phyloP scores from a whole-genome alignment of 2,329 filamentous ascomycete species.

The Penicillium verrucosum region DNA sequence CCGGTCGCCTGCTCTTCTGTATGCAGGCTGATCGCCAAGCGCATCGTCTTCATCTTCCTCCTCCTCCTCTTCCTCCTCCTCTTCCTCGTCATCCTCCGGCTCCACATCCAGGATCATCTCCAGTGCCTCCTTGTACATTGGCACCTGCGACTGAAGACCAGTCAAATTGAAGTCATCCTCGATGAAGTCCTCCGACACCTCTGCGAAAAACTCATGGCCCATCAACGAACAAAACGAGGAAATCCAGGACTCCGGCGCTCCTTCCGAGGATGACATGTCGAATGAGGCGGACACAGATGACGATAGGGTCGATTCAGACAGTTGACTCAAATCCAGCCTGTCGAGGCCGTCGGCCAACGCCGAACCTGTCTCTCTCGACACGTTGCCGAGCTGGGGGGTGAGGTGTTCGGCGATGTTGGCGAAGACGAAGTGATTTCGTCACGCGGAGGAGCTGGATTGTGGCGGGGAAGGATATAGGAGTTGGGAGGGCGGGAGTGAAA shows the following conservation, averaged over 20 bases:
- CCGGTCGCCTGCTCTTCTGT: constrained; percentile 59
- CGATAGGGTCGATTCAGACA: constrained; percentile 44
- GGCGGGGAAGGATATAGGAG: constrained; percentile 6
- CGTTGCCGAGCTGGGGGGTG: constrained; percentile 37
- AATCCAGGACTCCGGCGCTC: constrained; percentile 86
- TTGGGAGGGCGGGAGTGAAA: neutral
- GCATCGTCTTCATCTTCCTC: constrained; percentile 67
- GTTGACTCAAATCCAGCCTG: constrained; percentile 47
- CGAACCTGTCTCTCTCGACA: constrained; percentile 46
- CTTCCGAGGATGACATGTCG: constrained; percentile 46
- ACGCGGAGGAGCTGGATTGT: constrained; percentile 7
- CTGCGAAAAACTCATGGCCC: constrained; percentile 97
- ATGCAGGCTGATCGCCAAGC: constrained; percentile 53
- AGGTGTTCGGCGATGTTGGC: constrained; percentile 14
- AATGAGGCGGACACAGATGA: constrained; percentile 39
- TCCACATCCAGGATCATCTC: constrained; percentile 99
- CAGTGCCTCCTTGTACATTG: constrained; percentile 97
- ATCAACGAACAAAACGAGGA: constrained; percentile 92
- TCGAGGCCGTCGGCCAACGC: constrained; percentile 48
- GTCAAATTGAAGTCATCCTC: constrained; percentile 99
- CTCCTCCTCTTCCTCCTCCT: constrained; percentile 65
- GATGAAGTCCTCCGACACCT: constrained; percentile 98
- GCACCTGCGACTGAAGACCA: constrained; percentile 88
- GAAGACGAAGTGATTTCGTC: constrained; percentile 22
- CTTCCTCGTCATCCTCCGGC: constrained; percentile 76